Percentiles rank a stretch among this genome's conserved stretches.
phyloP scores from a whole-genome alignment of 768 basidiomycete species.

The Pulveroboletus sp. region DNA sequence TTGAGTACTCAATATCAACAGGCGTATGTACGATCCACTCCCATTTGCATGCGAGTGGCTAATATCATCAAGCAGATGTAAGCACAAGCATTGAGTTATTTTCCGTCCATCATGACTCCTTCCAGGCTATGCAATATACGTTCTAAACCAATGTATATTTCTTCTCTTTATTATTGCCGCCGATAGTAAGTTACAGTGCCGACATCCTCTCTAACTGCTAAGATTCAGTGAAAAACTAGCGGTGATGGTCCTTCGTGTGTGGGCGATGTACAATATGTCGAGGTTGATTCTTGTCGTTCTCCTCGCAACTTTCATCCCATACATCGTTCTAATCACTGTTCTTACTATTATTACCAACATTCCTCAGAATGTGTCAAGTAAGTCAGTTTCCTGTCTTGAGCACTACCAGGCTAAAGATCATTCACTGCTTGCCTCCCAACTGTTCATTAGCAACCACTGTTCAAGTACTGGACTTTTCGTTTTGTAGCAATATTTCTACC shows the following conservation, averaged over 20 bases:
- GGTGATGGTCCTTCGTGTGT: conserved; percentile 11
- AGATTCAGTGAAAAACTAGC: neutral
- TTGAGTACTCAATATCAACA: neutral
- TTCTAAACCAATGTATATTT: neutral
- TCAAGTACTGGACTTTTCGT: neutral
- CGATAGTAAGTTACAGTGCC: neutral
- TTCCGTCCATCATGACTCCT: neutral
- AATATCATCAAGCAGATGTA: conserved; percentile 5
- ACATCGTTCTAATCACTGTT: neutral
- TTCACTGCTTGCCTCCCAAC: too few species aligned
- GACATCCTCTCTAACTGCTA: neutral
- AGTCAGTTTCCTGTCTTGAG: neutral
- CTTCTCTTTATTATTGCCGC: conserved; percentile 6
- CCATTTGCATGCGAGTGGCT: neutral
- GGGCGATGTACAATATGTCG: conserved; percentile 5
- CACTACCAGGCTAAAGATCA: neutral
- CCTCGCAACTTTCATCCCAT: neutral
- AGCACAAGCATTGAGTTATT: neutral
- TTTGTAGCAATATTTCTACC: neutral
- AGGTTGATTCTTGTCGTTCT: conserved; percentile 2
- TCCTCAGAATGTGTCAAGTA: neutral
- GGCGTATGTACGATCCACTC: neutral
- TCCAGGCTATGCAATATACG: conserved; percentile 1
- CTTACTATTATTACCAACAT: neutral
- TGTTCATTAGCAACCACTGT: neutral